These are phyloP conservation scores for Lodderomyces parapsilosis DNA, from an alignment of 1,139 yeast species.

Conservation along the genomic window DNA sequence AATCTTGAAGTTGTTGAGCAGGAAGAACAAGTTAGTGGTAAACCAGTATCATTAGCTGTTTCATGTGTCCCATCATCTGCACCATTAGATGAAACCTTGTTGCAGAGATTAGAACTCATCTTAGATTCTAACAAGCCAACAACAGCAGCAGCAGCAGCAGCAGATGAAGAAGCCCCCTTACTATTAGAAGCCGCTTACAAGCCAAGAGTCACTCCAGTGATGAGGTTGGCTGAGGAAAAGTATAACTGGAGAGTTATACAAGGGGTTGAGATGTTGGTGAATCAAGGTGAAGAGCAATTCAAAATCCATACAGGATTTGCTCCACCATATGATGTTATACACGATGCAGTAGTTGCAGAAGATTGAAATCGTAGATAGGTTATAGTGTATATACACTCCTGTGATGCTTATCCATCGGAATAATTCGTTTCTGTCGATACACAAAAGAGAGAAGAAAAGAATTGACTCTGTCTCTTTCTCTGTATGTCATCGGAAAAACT, in stretches of 20 bases:
- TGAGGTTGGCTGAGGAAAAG: slow-evolving; percentile 66
- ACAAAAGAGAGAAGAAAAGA: not conserved
- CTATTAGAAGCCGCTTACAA: slow-evolving; percentile 92
- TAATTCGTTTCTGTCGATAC: not conserved
- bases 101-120: slow-evolving; percentile 41
- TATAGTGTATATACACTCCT: not conserved
- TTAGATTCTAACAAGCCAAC: slow-evolving; percentile 44
- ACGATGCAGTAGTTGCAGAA: slow-evolving; percentile 53
- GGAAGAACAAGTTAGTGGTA: slow-evolving; percentile 37
- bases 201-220: slow-evolving; percentile 80
- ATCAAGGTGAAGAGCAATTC: slow-evolving; percentile 91
- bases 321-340: slow-evolving; percentile 62
- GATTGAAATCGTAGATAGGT: not conserved
- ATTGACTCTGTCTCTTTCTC: not conserved
- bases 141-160: too few relatives aligned
- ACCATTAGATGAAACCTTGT: slow-evolving; percentile 58
- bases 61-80: slow-evolving; percentile 90
- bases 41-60: slow-evolving; percentile 60
- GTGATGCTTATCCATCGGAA: too few relatives aligned
- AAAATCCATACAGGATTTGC: slow-evolving; percentile 69
- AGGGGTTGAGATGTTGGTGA: slow-evolving; percentile 88
- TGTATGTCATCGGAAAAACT: not conserved
- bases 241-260: slow-evolving; percentile 72
- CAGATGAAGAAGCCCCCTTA: slow-evolving; percentile 41
- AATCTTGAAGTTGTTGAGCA: slow-evolving; percentile 61